Percentiles rank a stretch among this genome's conserved stretches.
These are phyloP conservation scores for Haberlea rhodopensis DNA, from an alignment of 257 asterid species.

Conservation along the genomic window DNA sequence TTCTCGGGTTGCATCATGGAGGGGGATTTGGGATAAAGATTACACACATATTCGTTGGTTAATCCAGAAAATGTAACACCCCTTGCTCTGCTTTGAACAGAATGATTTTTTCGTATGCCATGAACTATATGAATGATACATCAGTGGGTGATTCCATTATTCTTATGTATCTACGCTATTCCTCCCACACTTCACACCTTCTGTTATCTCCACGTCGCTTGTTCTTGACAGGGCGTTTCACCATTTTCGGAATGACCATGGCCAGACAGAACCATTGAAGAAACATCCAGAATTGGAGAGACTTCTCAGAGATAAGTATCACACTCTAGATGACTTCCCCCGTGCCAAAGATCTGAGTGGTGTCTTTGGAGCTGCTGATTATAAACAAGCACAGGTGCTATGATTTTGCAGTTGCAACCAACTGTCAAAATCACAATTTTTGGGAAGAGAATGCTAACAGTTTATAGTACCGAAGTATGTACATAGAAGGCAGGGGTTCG, in stretches of 20 bases:
- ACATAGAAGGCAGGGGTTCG: constrained; percentile 30
- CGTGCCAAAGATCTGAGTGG: constrained; percentile 43
- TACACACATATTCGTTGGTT: neutral
- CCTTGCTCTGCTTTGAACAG: neutral
- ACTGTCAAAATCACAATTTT: too few species aligned
- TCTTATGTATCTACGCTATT: neutral
- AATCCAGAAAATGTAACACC: neutral
- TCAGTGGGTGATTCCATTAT: too few species aligned
- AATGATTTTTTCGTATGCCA: too few species aligned
- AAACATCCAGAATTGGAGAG: constrained; percentile 71
- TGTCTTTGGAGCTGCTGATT: constrained; percentile 28
- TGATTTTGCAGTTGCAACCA: constrained; percentile 22
- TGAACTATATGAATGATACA: neutral
- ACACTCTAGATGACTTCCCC: constrained; percentile 63
- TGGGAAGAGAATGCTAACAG: too few species aligned
- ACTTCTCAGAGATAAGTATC: constrained; percentile 57
- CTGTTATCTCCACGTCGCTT: neutral
- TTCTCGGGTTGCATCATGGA: neutral
- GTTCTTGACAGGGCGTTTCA: constrained; percentile 71
- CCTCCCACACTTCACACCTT: neutral
- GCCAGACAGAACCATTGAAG: constrained; percentile 39
- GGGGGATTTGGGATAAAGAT: neutral
- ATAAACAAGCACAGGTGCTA: constrained; percentile 8
- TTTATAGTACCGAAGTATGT: constrained; percentile 27
- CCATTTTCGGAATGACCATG: constrained; percentile 52